Base-by-base conservation (phyloP, 148 eudicot species). In the Diospyros lotus region DNA sequence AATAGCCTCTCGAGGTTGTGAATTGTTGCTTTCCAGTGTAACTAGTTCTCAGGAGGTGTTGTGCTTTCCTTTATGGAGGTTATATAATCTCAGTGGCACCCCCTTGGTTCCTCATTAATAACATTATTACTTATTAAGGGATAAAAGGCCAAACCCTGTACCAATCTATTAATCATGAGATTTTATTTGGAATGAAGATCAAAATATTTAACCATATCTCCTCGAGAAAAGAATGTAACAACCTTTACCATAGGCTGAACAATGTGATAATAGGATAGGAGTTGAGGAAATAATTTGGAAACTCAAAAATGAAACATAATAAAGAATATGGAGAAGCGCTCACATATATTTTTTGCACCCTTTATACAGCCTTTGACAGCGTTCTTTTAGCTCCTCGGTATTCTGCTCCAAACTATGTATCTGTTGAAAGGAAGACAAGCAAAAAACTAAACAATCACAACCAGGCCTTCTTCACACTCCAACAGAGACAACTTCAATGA, bases 311-410 rank as follows among this genome's bases (percentile, higher is more conserved):
- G 43, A 67, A 73, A 51, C 44, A 61, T 1, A 73, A 60, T 14
- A 40, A 52, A 77, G 11, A 68, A 78, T 53, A 66, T 2, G 64
- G n/a, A 14, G 45, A 67, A 42, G 71, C 14, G 61, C 94, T 89
- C 81, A 92, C 97, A 85, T 73, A 81, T 73, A 91, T 71, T 84
- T 92, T 78, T 81, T 87, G 88, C 93, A 84, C 73, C 97, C 97
- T 81, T 89, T 91, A 81, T 73, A 79, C 62, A 94, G 89, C 73
- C 77, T 87, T 81, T 88, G 95, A 74, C 98, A 94, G 52, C 98
- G 98, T 74, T 87, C 88, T 77, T 84, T 86, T 50, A 94, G 88
- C 75, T 94, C 97, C 73, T 91, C 97, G 15, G 93, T 77, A 9
- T 85, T 84, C 76, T 83, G 84, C 76, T 94, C 98, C 58, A 94